Percentiles rank a stretch among this genome's conserved stretches.
Evolutionary conservation across 805 yeast genomes (phyloP).

Genomic region (Hanseniaspora lindneri): DNA sequence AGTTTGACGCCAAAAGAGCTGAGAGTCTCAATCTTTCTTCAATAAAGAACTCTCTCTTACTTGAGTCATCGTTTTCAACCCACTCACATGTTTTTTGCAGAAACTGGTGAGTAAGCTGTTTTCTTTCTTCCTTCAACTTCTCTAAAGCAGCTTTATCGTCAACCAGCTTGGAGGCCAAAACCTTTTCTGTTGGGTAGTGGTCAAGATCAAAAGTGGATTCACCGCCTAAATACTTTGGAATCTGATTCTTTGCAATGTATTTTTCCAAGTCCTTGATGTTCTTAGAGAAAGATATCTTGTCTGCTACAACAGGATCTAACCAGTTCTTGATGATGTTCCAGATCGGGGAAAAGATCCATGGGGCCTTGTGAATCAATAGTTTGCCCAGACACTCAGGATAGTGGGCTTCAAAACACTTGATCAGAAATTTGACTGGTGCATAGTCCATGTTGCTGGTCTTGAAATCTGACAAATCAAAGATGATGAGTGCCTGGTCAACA

Average conservation of each 20-base stretch:
- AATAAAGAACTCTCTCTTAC: conserved; percentile 38
- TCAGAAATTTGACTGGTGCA: conserved; percentile 77
- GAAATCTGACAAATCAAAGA: conserved; percentile 80
- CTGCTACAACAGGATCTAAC: conserved; percentile 93
- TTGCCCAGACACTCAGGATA: conserved; percentile 89
- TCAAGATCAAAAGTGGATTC: conserved; percentile 43
- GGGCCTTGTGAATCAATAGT: conserved; percentile 81
- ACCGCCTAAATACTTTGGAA: conserved; percentile 73
- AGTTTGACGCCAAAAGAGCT: conserved; percentile 46
- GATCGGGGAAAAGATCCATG: conserved; percentile 90
- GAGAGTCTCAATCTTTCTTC: conserved; percentile 45
- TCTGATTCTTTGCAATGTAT: conserved; percentile 44
- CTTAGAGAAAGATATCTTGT: conserved; percentile 78
- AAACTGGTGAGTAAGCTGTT: conserved; percentile 41
- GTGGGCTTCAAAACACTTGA: conserved; percentile 84
- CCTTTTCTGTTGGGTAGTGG: conserved; percentile 45
- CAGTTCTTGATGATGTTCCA: conserved; percentile 89
- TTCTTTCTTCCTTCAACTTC: conserved; percentile 40
- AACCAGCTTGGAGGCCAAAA: conserved; percentile 34
- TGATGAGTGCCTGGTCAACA: conserved; percentile 65
- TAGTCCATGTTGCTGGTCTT: conserved; percentile 89
- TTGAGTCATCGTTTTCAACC: conserved; percentile 53
- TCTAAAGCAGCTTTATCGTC: conserved; percentile 37
- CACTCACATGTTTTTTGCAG: conserved; percentile 60
- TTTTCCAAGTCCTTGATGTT: conserved; percentile 52